Percentiles rank a stretch among this genome's conserved stretches.
Conservation (phyloP, 2,329 filamentous ascomycete species). For the Gnomoniopsis sp. region DNA sequence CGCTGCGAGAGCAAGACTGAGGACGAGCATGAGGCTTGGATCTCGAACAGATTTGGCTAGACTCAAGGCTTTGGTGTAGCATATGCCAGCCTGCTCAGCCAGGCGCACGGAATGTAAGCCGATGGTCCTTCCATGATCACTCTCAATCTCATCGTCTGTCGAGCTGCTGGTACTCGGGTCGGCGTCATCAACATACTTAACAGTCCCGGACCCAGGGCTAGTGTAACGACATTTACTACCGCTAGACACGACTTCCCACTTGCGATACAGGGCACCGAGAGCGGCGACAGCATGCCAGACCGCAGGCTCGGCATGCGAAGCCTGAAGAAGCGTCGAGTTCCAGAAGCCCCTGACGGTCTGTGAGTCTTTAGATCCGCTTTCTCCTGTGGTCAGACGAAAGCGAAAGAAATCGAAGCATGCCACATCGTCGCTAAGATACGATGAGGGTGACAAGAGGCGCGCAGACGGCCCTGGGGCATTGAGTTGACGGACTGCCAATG, state of each 20-base stretch:
- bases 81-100: slow-evolving; percentile 22
- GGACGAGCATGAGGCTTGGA: slow-evolving; percentile 24
- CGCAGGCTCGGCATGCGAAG: slow-evolving; percentile 32
- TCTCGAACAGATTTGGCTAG: slow-evolving; percentile 26
- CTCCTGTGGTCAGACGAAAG: slow-evolving; percentile 25
- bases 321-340: slow-evolving; percentile 29
- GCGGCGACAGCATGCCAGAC: slow-evolving; percentile 34
- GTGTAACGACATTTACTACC: not conserved
- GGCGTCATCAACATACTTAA: no score
- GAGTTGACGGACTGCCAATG: slow-evolving; percentile 25
- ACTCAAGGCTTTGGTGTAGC: slow-evolving; percentile 28
- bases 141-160: not conserved
- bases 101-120: slow-evolving; percentile 17
- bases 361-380: slow-evolving; percentile 26
- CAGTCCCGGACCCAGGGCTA: not conserved
- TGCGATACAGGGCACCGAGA: slow-evolving; percentile 32
- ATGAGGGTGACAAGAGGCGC: slow-evolving; percentile 19
- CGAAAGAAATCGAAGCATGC: slow-evolving; percentile 34
- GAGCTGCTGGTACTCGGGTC: not conserved
- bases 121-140: not conserved
- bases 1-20: slow-evolving; percentile 31
- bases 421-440: slow-evolving; percentile 5
- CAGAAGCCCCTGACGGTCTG: slow-evolving; percentile 24
- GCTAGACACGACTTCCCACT: slow-evolving; percentile 16
- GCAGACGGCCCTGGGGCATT: slow-evolving; percentile 28